A percentile compares a stretch with the other conserved stretches of the same genome.
Evolutionary conservation across 202 grass and related monocot genomes (phyloP).

Genomic region (Bolboschoenoplectus hybrid): DNA sequence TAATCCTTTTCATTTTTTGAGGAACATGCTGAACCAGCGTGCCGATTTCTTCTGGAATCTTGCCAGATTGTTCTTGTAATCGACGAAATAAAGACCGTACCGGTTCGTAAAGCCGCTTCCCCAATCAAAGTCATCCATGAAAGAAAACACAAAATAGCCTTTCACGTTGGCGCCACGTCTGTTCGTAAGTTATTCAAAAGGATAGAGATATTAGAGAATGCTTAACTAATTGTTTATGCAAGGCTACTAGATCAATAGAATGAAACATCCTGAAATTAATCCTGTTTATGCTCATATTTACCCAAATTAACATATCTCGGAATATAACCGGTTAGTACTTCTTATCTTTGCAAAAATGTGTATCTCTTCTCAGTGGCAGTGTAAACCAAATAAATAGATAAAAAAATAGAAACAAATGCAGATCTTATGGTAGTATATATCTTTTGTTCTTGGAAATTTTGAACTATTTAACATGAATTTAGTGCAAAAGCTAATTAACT

Average conservation of each 20-base stretch:
- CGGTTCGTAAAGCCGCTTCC: constrained; percentile 35
- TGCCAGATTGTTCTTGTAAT: constrained; percentile 41
- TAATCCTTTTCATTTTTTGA: constrained; percentile 27
- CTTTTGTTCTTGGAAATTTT: neutral
- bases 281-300: neutral
- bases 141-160: constrained; percentile 52
- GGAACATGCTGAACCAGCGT: constrained; percentile 47
- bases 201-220: neutral
- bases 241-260: neutral
- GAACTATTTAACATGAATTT: neutral
- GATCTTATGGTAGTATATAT: neutral
- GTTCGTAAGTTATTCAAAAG: neutral
- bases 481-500: neutral
- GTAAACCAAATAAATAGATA: neutral
- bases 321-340: neutral
- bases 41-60: constrained; percentile 53
- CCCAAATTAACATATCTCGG: neutral
- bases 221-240: neutral
- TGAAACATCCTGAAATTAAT: neutral
- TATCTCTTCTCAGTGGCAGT: neutral
- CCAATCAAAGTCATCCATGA: constrained; percentile 69
- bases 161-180: constrained; percentile 41
- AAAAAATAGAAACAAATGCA: neutral
- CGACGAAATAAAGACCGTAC: constrained; percentile 50
- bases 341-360: neutral